These are phyloP conservation scores for Boletellus deceptivus DNA, from an alignment of 1,284 basidiomycete species.

Conservation along the genomic window DNA sequence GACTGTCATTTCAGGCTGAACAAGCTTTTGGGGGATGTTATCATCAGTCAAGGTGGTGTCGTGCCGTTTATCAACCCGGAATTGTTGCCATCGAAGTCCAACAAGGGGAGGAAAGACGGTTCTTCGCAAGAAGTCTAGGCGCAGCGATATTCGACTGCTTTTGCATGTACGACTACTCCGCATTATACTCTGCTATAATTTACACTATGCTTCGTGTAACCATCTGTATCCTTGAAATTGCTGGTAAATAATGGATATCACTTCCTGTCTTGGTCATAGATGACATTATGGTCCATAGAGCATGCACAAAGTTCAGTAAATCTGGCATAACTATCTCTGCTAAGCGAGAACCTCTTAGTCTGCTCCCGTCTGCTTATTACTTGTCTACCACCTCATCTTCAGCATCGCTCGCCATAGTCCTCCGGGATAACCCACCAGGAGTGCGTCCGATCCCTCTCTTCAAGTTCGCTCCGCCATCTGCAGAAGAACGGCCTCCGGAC, in stretches of 20 bases:
- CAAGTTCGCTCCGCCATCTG: slow-evolving; percentile 24
- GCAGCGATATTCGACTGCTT: background rate
- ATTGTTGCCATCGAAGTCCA: slow-evolving; percentile 63
- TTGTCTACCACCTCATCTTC: slow-evolving; percentile 65
- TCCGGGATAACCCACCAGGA: slow-evolving; percentile 60
- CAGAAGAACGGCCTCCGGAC: slow-evolving; percentile 40
- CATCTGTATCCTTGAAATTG: background rate
- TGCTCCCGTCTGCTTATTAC: slow-evolving; percentile 7
- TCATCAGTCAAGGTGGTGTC: slow-evolving; percentile 85
- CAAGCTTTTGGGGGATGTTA: slow-evolving; percentile 73
- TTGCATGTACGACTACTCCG: slow-evolving; percentile 19
- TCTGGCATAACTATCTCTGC: background rate
- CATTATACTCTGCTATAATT: slow-evolving; percentile 30
- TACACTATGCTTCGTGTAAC: slow-evolving; percentile 33
- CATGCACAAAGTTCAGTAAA: slow-evolving; percentile 1
- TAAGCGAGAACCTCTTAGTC: background rate
- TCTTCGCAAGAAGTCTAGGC: slow-evolving; percentile 37
- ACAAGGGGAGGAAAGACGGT: slow-evolving; percentile 52
- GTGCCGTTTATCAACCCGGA: slow-evolving; percentile 60
- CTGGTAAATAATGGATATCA: background rate
- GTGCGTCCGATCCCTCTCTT: slow-evolving; percentile 43
- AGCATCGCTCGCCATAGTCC: slow-evolving; percentile 78
- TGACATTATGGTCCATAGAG: slow-evolving; percentile 3
- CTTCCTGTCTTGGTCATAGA: background rate
- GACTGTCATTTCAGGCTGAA: slow-evolving; percentile 46